phyloP scores from a whole-genome alignment of 495 filamentous ascomycete genomes.

The Aspergillus nidulans region DNA sequence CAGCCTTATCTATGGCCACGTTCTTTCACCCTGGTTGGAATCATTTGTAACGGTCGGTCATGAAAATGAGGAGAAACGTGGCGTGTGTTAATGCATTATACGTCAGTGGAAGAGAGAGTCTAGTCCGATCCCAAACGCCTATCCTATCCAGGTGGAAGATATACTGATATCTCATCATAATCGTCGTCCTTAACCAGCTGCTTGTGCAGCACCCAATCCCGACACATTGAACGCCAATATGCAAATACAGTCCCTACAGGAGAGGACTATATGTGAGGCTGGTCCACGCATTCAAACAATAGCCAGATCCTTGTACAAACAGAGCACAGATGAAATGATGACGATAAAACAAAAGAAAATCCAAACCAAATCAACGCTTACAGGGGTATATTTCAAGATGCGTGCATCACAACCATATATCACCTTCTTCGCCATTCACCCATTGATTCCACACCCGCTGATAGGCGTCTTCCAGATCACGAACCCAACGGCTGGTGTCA shows the following conservation, averaged over 20 bases:
- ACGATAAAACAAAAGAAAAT: conserved; percentile 6
- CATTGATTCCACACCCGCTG: conserved; percentile 82
- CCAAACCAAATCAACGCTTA: conserved; percentile 20
- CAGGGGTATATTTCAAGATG: conserved; percentile 27
- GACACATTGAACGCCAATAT: conserved; percentile 19
- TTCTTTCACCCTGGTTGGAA: neutral
- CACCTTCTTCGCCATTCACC: conserved; percentile 82
- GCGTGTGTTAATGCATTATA: neutral
- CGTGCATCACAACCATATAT: conserved; percentile 67
- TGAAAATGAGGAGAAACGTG: neutral
- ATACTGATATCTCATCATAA: conserved; percentile 5
- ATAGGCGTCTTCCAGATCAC: conserved; percentile 85
- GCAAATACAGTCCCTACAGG: conserved; percentile 12
- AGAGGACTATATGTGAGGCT: conserved; percentile 6
- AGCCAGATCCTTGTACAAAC: neutral
- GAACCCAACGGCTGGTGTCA: conserved; percentile 89
- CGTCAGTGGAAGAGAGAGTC: neutral
- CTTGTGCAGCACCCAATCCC: conserved; percentile 7
- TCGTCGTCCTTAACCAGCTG: conserved; percentile 20
- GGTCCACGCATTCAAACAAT: neutral
- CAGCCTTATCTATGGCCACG: neutral
- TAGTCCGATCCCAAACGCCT: conserved; percentile 8
- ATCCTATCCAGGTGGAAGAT: conserved; percentile 1
- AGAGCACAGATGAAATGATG: conserved; percentile 1
- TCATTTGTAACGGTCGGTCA: neutral